Evolutionary conservation across 2,329 filamentous ascomycete genomes (phyloP).

Genomic region (Colletotrichum scovillei): DNA sequence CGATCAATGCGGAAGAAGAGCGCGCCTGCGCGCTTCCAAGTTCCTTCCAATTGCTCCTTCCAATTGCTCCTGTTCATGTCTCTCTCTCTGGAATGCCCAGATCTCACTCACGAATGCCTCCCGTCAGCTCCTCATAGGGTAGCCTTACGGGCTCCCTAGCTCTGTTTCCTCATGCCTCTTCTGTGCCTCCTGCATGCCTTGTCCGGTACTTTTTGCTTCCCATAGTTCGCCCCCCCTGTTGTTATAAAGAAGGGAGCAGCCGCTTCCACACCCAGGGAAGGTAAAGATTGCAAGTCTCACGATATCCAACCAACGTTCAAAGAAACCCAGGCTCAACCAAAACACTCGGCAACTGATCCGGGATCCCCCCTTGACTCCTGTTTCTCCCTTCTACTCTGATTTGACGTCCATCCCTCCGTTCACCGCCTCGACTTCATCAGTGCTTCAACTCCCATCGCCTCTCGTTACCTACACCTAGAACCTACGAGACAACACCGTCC

Average conservation of each 20-base stretch:
- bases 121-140: constrained; percentile 1
- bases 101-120: not conserved
- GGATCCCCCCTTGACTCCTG: not conserved
- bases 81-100: not conserved
- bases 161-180: constrained; percentile 5
- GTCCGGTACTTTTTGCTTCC: not conserved
- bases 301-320: not conserved
- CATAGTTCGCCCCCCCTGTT: constrained; percentile 4
- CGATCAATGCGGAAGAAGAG: not conserved
- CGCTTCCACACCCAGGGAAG: not conserved
- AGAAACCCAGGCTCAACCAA: not conserved
- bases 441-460: not conserved
- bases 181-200: constrained; percentile 2
- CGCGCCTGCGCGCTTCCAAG: not conserved
- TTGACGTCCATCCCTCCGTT: not conserved
- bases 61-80: not conserved
- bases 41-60: no score
- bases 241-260: constrained; percentile 27
- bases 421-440: not conserved
- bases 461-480: not conserved
- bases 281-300: constrained; percentile 1
- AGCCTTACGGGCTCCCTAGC: constrained; percentile 16
- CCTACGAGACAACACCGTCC: not conserved
- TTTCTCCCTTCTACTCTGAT: not conserved
- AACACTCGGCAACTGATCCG: not conserved